These are phyloP conservation scores for Saraca asoca DNA, from an alignment of 331 rosid species.

Conservation along the genomic window DNA sequence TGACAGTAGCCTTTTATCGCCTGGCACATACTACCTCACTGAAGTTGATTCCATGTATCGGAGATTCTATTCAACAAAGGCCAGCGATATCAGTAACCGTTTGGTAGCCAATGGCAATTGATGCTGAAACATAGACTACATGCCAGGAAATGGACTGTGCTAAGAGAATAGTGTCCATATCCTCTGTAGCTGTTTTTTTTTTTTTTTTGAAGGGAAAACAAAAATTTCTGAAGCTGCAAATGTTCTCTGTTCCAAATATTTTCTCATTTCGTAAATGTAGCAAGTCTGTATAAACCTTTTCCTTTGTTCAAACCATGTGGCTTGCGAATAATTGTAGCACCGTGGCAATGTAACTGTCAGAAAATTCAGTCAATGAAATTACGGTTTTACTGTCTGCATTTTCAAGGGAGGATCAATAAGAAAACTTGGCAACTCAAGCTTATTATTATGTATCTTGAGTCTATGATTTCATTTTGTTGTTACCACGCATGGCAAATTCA, in stretches of 20 bases:
- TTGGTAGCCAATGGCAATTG: constrained; percentile 69
- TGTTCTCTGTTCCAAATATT: constrained; percentile 22
- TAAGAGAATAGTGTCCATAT: too few species aligned
- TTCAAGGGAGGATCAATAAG: neutral
- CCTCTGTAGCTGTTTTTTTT: too few species aligned
- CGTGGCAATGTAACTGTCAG: neutral
- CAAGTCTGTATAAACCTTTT: constrained; percentile 21
- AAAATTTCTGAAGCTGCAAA: constrained; percentile 32
- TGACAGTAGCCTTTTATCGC: constrained; percentile 68
- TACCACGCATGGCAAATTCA: neutral
- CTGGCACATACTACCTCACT: constrained; percentile 95
- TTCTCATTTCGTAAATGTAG: constrained; percentile 20
- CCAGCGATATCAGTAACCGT: constrained; percentile 43
- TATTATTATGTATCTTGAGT: too few species aligned
- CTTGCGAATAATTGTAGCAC: too few species aligned
- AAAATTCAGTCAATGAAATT: too few species aligned
- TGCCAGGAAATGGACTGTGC: constrained; percentile 27
- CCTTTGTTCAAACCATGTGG: neutral
- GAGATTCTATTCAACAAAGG: constrained; percentile 76
- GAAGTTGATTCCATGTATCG: constrained; percentile 89
- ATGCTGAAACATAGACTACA: constrained; percentile 22
- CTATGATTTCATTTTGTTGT: neutral
- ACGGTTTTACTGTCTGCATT: too few species aligned
- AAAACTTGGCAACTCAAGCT: too few species aligned
- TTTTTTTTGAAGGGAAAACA: constrained; percentile 32